Evolutionary conservation across 176 grass and related monocot genomes (phyloP).

Genomic region (Pharus latifolius): DNA sequence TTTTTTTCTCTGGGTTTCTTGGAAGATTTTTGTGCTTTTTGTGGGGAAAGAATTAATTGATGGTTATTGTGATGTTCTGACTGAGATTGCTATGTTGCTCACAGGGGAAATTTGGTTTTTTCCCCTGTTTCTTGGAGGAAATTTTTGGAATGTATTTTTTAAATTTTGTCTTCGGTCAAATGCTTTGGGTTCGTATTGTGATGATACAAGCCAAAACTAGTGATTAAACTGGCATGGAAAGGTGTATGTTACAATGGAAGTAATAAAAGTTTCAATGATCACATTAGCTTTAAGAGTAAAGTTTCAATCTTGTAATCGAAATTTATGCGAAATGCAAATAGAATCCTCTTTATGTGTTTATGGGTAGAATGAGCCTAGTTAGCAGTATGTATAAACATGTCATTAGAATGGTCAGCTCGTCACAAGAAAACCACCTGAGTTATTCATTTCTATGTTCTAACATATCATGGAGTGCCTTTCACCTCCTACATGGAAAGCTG

Average conservation of each 20-base stretch:
- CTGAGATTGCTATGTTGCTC: neutral
- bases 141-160: neutral
- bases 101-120: neutral
- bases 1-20: neutral
- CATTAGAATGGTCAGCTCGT: neutral
- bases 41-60: neutral
- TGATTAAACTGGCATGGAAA: neutral
- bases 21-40: constrained; percentile 1
- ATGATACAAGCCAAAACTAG: neutral
- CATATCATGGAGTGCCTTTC: neutral
- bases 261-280: too few species aligned
- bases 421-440: neutral
- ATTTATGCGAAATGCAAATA: neutral
- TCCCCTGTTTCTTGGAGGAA: neutral
- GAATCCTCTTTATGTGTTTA: neutral
- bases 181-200: neutral
- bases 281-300: too few species aligned
- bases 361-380: neutral
- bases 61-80: neutral
- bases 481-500: neutral
- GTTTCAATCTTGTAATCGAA: neutral
- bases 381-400: neutral
- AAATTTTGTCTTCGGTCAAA: neutral
- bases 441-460: neutral
- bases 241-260: neutral